These are phyloP conservation scores for Tetrapisispora namnaoensis DNA, from an alignment of 805 yeast species.

Conservation along the genomic window DNA sequence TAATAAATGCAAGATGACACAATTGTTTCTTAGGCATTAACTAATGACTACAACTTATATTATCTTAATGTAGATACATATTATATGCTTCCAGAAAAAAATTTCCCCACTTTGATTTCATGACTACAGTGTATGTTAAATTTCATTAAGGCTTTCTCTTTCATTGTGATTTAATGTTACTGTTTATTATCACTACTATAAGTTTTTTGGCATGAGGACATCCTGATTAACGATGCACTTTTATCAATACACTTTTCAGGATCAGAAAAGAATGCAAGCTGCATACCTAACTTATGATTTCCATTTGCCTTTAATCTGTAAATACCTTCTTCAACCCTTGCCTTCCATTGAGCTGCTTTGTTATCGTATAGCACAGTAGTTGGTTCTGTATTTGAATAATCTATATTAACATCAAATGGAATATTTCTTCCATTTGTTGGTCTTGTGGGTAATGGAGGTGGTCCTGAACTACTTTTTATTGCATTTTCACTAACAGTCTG, in stretches of 20 bases:
- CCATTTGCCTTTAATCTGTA: constrained; percentile 13
- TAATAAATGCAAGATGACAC: background rate
- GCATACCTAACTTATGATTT: constrained; percentile 4
- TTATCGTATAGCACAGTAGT: constrained; percentile 33
- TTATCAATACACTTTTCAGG: constrained; percentile 19
- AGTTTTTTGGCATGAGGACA: constrained; percentile 4
- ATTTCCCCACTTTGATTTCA: background rate
- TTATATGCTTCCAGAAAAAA: background rate
- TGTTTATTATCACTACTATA: background rate
- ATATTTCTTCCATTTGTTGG: constrained; percentile 9
- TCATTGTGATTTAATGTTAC: background rate
- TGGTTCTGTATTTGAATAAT: constrained; percentile 12
- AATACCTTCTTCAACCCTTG: constrained; percentile 37
- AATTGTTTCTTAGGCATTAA: background rate
- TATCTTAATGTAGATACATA: background rate
- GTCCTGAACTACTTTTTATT: background rate
- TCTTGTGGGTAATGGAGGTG: constrained; percentile 20
- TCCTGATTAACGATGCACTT: constrained; percentile 1
- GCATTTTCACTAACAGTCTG: background rate
- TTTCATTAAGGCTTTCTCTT: too few species aligned
- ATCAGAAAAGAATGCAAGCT: constrained; percentile 25
- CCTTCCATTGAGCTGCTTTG: constrained; percentile 47
- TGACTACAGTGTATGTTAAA: background rate
- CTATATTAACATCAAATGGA: background rate
- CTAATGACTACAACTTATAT: background rate